Evolutionary conservation across 176 grass and related monocot species (phyloP).

Genomic region (Metroxylon sagu): DNA sequence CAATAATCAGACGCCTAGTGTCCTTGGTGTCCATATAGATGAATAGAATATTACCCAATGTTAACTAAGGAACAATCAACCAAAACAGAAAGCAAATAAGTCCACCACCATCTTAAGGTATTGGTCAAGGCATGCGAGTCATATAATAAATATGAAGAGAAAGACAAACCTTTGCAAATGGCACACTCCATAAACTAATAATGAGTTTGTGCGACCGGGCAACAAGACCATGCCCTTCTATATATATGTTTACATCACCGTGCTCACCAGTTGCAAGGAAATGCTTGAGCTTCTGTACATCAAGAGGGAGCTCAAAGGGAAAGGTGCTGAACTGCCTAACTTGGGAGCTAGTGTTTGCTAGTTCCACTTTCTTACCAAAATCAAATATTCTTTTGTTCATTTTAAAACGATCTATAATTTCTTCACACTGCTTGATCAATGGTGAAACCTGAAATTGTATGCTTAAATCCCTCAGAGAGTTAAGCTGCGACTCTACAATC

Average conservation of each 20-base stretch:
- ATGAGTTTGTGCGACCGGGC: slow-evolving; percentile 65
- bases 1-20: no score
- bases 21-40: no score
- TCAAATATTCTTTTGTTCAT: slow-evolving; percentile 20
- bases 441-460: slow-evolving; percentile 58
- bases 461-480: slow-evolving; percentile 46
- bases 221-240: slow-evolving; percentile 53
- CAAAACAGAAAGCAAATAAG: no score
- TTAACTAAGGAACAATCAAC: no score
- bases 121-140: no score
- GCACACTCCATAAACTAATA: slow-evolving; percentile 74
- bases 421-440: slow-evolving; percentile 52
- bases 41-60: no score
- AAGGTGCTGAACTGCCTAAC: slow-evolving; percentile 41
- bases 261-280: slow-evolving; percentile 72
- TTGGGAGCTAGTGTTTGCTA: slow-evolving; percentile 30
- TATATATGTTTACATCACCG: slow-evolving; percentile 76
- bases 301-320: slow-evolving; percentile 54
- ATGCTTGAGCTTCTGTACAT: slow-evolving; percentile 50
- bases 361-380: slow-evolving; percentile 29
- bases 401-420: slow-evolving; percentile 41
- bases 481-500: slow-evolving; percentile 48
- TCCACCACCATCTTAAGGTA: no score
- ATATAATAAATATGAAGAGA: neutral
- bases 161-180: slow-evolving; percentile 61